Evolutionary conservation across 192 early-diverging fungal genomes (phyloP).

Genomic region (Linnemannia zychae): DNA sequence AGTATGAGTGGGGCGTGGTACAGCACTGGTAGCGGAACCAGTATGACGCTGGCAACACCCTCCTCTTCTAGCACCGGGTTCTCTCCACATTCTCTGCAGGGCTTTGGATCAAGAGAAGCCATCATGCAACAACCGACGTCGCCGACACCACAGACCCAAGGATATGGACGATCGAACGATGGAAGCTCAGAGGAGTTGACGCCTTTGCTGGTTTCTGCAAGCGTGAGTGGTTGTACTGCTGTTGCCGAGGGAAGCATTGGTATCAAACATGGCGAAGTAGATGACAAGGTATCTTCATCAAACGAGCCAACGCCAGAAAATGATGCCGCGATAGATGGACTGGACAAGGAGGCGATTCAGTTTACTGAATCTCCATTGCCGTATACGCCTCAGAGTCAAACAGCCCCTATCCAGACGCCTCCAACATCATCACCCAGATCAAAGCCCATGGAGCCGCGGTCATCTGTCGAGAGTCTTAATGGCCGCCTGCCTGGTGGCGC

Average conservation of each 20-base stretch:
- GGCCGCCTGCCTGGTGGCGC: background rate
- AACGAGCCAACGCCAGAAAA: background rate
- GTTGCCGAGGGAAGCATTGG: too few relatives aligned
- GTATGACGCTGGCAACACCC: background rate
- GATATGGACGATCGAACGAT: background rate
- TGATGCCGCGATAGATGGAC: background rate
- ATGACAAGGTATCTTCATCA: background rate
- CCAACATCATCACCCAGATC: background rate
- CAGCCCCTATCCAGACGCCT: background rate
- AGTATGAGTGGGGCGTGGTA: background rate
- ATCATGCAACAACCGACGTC: background rate
- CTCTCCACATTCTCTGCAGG: background rate
- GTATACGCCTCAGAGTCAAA: slow-evolving; percentile 19
- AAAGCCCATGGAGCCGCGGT: background rate
- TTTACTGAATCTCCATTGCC: slow-evolving; percentile 32
- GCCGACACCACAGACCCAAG: background rate
- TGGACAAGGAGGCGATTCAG: background rate
- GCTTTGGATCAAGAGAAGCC: slow-evolving; percentile 10
- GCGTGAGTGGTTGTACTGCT: background rate
- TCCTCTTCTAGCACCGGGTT: background rate
- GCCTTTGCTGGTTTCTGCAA: background rate
- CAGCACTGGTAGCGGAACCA: background rate
- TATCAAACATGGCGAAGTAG: background rate
- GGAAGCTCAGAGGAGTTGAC: background rate
- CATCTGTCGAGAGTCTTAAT: slow-evolving; percentile 14